Evolutionary conservation across 2,329 filamentous ascomycete species (phyloP).

Genomic region (Byssothecium circinans): DNA sequence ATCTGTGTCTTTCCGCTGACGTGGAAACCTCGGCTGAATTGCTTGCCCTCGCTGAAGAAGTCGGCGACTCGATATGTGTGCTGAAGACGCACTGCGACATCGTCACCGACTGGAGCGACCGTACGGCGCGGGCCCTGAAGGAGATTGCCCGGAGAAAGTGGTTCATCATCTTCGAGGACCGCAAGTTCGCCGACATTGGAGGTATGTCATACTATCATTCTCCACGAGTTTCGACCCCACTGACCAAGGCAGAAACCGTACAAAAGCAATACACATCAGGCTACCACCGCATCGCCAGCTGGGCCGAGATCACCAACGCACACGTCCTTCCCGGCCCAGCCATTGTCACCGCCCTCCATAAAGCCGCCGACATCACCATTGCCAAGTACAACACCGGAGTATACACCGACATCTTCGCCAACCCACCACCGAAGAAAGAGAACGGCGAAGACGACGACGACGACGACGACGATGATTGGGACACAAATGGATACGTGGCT

Average conservation of each 20-base stretch:
- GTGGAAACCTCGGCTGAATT: slow-evolving; percentile 60
- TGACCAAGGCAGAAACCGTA: slow-evolving; percentile 49
- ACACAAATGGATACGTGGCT: slow-evolving; percentile 19
- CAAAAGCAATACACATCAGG: slow-evolving; percentile 58
- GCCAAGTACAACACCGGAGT: slow-evolving; percentile 54
- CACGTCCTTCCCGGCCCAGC: slow-evolving; percentile 57
- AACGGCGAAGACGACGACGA: slow-evolving; percentile 30
- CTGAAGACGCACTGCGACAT: slow-evolving; percentile 65
- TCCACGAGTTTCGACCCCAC: background rate
- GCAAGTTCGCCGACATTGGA: slow-evolving; percentile 60
- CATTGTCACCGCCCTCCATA: slow-evolving; percentile 54
- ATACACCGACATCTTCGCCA: slow-evolving; percentile 53
- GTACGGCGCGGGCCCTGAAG: slow-evolving; percentile 53
- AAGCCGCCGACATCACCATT: slow-evolving; percentile 52
- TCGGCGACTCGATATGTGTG: slow-evolving; percentile 63
- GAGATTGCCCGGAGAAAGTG: slow-evolving; percentile 53
- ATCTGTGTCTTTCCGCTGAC: slow-evolving; percentile 59
- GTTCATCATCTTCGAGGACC: slow-evolving; percentile 58
- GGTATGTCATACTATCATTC: slow-evolving; percentile 42
- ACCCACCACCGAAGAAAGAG: slow-evolving; percentile 22
- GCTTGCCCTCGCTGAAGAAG: slow-evolving; percentile 58
- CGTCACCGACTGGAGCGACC: slow-evolving; percentile 61
- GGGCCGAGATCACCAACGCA: slow-evolving; percentile 57
- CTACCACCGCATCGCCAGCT: slow-evolving; percentile 53
- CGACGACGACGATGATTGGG: background rate